Conservation (phyloP, 345 rosid species). For the Syzygium jambos region DNA sequence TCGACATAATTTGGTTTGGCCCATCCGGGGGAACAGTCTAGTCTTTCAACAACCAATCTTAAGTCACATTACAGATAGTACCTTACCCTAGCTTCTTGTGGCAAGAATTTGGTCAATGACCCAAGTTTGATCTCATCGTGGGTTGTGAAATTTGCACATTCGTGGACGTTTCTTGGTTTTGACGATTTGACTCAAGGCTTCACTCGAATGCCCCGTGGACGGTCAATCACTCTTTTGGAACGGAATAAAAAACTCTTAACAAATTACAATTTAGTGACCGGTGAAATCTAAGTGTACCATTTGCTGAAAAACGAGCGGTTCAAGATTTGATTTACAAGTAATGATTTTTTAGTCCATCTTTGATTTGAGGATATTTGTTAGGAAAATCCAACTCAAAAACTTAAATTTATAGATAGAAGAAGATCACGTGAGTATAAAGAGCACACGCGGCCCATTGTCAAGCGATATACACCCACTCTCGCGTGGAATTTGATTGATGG, state of each 20-base stretch:
- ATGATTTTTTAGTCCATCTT: no score
- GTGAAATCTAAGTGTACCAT: neutral
- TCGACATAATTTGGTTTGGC: neutral
- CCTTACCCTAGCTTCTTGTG: neutral
- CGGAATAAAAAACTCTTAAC: neutral
- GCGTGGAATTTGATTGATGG: neutral
- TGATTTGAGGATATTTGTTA: no score
- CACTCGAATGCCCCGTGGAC: neutral
- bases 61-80: neutral
- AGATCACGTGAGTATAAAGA: no score
- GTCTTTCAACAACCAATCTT: neutral
- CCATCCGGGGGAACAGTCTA: neutral
- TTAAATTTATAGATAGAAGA: no score
- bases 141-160: neutral
- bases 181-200: neutral
- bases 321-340: no score
- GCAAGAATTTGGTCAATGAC: neutral
- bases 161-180: neutral
- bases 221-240: neutral
- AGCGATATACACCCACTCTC: neutral
- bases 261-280: neutral
- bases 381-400: no score
- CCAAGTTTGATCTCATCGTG: neutral
- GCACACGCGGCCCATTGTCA: neutral
- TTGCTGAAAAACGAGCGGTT: neutral